Percentiles rank a stretch among this genome's conserved stretches.
Evolutionary conservation across 306 rosid species (phyloP).

Genomic region (Prunus davidiana): DNA sequence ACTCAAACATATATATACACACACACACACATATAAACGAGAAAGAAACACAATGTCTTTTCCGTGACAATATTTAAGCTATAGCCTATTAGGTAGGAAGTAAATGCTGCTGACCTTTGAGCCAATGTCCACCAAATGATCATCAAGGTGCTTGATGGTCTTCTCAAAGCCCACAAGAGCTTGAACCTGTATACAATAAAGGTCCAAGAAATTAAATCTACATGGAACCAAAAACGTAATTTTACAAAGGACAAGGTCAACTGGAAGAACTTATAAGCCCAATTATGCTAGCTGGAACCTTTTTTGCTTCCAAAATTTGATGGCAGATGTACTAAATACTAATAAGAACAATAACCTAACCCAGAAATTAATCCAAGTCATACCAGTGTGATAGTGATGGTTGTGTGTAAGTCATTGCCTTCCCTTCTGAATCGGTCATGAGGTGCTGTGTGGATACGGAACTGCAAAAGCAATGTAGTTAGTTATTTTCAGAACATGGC

Average conservation of each 20-base stretch:
- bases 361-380: not conserved
- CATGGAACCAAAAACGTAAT: not conserved
- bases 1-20: not conserved
- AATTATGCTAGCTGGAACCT: not conserved
- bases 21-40: not conserved
- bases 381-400: conserved; percentile 92
- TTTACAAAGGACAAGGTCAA: not conserved
- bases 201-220: conserved; percentile 23
- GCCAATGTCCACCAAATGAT: conserved; percentile 80
- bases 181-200: conserved; percentile 65
- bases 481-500: conserved; percentile 26
- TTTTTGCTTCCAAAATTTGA: not conserved
- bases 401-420: conserved; percentile 79
- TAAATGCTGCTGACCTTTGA: conserved; percentile 58
- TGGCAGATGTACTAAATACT: not conserved
- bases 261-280: not conserved
- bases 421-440: conserved; percentile 82
- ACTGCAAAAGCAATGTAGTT: conserved; percentile 49
- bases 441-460: conserved; percentile 79
- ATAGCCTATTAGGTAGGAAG: not conserved
- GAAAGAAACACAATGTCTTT: not conserved
- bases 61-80: not conserved
- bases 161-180: conserved; percentile 95
- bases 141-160: conserved; percentile 82
- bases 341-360: not conserved